Conservation (phyloP, 495 filamentous ascomycete genomes). For the Neurospora sp. region DNA sequence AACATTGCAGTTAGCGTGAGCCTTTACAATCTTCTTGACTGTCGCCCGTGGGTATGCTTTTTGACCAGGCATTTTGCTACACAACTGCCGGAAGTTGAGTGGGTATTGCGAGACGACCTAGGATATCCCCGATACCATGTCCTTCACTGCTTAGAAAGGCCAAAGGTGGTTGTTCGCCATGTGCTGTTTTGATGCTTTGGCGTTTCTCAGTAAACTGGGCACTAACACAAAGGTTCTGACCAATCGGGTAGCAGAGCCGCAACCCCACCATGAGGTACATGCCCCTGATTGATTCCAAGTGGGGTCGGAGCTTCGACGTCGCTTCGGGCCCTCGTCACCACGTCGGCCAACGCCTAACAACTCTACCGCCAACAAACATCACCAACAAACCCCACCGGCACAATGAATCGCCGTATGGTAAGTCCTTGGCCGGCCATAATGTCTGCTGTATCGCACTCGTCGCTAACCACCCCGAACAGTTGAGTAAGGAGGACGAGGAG, state of each 20-base stretch:
- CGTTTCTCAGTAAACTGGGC: background rate
- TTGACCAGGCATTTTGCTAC: constrained; percentile 36
- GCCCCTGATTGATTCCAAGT: constrained; percentile 1
- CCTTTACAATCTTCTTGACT: constrained; percentile 81
- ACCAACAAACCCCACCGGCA: background rate
- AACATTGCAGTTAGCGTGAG: constrained; percentile 67
- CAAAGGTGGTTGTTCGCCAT: background rate
- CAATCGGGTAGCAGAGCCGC: constrained; percentile 10
- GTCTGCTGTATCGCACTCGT: no score
- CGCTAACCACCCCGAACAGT: constrained; percentile 41
- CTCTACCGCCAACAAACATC: background rate
- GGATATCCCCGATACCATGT: no score
- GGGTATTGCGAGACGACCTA: no score
- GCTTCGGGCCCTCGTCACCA: background rate
- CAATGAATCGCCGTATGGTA: constrained; percentile 33
- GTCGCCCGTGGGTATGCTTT: constrained; percentile 79
- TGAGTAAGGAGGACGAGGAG: constrained; percentile 85
- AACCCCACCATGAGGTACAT: constrained; percentile 5
- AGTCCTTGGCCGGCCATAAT: background rate
- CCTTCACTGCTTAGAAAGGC: background rate
- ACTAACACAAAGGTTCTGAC: background rate
- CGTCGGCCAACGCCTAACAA: background rate
- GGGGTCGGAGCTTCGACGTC: constrained; percentile 1
- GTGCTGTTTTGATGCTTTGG: background rate
- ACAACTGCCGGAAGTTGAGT: no score